These are phyloP conservation scores for Lasiosphaeris hirsuta DNA, from an alignment of 495 filamentous ascomycete genomes.

Conservation along the genomic window DNA sequence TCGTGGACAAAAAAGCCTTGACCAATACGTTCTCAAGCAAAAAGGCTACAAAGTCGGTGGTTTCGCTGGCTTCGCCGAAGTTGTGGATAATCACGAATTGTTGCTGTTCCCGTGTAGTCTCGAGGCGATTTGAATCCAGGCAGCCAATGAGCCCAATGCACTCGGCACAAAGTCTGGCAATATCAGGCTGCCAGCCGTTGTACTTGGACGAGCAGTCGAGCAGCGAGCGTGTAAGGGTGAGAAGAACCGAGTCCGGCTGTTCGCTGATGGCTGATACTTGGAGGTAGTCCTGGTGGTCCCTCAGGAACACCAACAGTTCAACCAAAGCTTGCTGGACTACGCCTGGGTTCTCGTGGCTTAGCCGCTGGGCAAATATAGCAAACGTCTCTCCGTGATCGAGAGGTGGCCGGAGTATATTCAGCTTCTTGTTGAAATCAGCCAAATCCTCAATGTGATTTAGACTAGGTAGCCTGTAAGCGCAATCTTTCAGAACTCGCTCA, in stretches of 20 bases:
- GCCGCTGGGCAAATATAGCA: conserved; percentile 64
- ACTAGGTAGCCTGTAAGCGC: conserved; percentile 71
- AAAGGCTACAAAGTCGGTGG: conserved; percentile 79
- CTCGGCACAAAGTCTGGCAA: conserved; percentile 68
- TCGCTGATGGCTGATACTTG: conserved; percentile 80
- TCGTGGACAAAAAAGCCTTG: conserved; percentile 83
- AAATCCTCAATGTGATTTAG: conserved; percentile 69
- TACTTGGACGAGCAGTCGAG: conserved; percentile 82
- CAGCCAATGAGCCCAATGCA: conserved; percentile 87
- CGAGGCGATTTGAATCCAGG: conserved; percentile 84
- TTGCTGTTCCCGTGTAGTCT: conserved; percentile 69
- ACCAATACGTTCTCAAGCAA: conserved; percentile 83
- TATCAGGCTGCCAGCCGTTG: conserved; percentile 60
- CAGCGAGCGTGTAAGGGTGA: conserved; percentile 66
- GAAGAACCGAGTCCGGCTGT: conserved; percentile 74
- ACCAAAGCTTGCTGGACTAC: conserved; percentile 76
- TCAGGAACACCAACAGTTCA: conserved; percentile 72
- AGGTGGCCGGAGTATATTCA: conserved; percentile 60
- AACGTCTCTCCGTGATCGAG: conserved; percentile 53
- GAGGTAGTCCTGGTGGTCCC: conserved; percentile 71
- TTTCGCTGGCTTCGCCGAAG: conserved; percentile 75
- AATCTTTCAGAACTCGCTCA: conserved; percentile 54
- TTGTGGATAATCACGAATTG: conserved; percentile 83
- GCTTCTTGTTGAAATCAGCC: conserved; percentile 56
- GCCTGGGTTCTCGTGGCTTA: conserved; percentile 75